Percentiles rank a stretch among this genome's conserved stretches.
These are phyloP conservation scores for Lolium perenne DNA, from an alignment of 176 grass and related monocot species.

Conservation along the genomic window DNA sequence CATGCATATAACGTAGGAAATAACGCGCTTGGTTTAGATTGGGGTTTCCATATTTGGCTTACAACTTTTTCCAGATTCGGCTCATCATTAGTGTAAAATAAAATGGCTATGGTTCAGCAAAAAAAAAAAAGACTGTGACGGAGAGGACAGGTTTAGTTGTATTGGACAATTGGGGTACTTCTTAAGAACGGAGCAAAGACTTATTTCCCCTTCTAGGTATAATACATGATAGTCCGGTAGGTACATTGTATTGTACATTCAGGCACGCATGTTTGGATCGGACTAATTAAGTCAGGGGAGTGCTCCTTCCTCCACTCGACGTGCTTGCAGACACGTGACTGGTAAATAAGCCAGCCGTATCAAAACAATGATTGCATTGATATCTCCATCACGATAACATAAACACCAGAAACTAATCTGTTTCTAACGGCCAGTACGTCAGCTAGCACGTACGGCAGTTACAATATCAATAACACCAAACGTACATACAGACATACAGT, in stretches of 20 bases:
- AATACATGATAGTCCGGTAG: too few relatives aligned
- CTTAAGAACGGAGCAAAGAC: neutral
- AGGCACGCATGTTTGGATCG: neutral
- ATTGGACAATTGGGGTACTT: neutral
- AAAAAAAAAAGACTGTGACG: too few relatives aligned
- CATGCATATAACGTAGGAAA: too few relatives aligned
- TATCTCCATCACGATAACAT: neutral
- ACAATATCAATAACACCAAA: neutral
- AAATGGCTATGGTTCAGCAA: too few relatives aligned
- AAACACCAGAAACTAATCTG: neutral
- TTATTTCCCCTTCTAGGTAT: neutral
- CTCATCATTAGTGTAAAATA: too few relatives aligned
- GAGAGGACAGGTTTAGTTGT: too few relatives aligned
- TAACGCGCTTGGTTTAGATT: too few relatives aligned
- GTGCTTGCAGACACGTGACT: neutral
- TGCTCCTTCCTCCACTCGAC: neutral
- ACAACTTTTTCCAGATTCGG: too few relatives aligned
- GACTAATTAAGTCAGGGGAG: neutral
- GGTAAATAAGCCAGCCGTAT: neutral
- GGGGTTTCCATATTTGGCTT: too few relatives aligned
- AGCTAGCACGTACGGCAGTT: neutral
- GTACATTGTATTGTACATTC: too few relatives aligned
- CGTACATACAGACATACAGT: too few relatives aligned
- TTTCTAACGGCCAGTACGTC: neutral
- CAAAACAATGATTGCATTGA: neutral